Base-by-base conservation (phyloP, 345 rosid species). In the Hirschfeldia incana region DNA sequence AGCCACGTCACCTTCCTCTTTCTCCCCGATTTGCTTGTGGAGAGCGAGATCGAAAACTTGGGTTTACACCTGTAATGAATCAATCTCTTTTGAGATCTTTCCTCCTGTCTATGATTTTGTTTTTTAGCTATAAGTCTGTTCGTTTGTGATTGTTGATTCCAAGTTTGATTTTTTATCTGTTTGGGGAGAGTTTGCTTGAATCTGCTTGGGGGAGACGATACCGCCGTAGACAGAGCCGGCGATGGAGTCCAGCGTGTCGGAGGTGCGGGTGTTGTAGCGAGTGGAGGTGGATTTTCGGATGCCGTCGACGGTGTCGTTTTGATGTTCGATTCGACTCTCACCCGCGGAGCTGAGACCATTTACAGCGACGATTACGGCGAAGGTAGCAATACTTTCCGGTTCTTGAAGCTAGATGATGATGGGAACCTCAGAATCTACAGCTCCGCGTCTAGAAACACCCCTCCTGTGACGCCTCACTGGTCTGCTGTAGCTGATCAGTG, bases 201-300 rank as follows among this genome's bases (percentile, higher is more conserved):
- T 81, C 90, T 94, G 98, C 72, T 94, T 96, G 0, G 96, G 86
- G 0, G 98, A 94, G 16, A 94, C 98, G 69, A 94, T 59, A 39
- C 98, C 97, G 6, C 90, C 81, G 80, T 91, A 94, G 59, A 92
- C 82, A 15, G 89, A 87, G 73, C 80, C 90, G 0, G 98, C 83
- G 30, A 94, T 94, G 0, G 88, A 77, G 4, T 85, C 29, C 5
- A 94, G 60, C 1, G 96, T 88, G 72, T 94, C 97, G 1, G 94
- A 90, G 8, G 98, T 93, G 1, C 93, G 92, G 6, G 96, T 91
- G 73, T 91, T 92, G 89, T 94, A 94, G 51, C 53, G 88, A 11
- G 94, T 92, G 1, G 96, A 84, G 30, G 78, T 39, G 6, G 96
- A 92, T 80, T 95, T 95, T 0, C 93, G 85, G 64, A 95, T 95